Evolutionary conservation across 257 asterid species (phyloP).

Genomic region (Solanum etuberosum): DNA sequence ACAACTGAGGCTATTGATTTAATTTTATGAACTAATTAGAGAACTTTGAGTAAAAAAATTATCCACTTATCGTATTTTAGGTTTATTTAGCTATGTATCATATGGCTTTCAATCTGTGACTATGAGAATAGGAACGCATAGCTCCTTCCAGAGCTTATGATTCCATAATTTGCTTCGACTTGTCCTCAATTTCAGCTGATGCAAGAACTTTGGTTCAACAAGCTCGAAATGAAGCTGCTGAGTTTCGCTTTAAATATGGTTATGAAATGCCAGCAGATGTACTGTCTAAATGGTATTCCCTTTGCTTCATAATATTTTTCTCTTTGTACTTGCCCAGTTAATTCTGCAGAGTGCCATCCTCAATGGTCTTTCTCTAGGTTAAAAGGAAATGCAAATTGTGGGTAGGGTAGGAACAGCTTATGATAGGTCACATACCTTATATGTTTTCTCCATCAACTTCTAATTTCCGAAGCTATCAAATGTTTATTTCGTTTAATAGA

Average conservation of each 20-base stretch:
- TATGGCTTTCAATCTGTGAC: background rate
- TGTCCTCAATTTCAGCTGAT: slow-evolving; percentile 48
- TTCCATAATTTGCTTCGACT: background rate
- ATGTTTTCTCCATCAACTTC: background rate
- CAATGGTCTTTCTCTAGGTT: background rate
- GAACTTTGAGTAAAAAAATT: background rate
- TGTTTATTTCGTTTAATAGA: background rate
- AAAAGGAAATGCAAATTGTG: background rate
- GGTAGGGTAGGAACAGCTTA: background rate
- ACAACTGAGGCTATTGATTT: background rate
- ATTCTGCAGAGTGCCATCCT: no score
- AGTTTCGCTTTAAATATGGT: slow-evolving; percentile 79
- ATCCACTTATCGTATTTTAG: background rate
- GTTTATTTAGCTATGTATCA: background rate
- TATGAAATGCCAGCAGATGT: slow-evolving; percentile 94
- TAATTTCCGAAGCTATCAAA: background rate
- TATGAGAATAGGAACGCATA: background rate
- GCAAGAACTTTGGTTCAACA: slow-evolving; percentile 96
- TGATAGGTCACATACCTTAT: background rate
- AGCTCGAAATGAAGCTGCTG: slow-evolving; percentile 98
- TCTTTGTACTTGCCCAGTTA: background rate
- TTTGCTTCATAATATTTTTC: background rate
- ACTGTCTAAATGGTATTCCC: slow-evolving; percentile 73
- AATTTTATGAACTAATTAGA: background rate
- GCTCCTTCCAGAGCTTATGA: background rate